Evolutionary conservation across 805 yeast species (phyloP).

Genomic region (Nakazawaea sp.): DNA sequence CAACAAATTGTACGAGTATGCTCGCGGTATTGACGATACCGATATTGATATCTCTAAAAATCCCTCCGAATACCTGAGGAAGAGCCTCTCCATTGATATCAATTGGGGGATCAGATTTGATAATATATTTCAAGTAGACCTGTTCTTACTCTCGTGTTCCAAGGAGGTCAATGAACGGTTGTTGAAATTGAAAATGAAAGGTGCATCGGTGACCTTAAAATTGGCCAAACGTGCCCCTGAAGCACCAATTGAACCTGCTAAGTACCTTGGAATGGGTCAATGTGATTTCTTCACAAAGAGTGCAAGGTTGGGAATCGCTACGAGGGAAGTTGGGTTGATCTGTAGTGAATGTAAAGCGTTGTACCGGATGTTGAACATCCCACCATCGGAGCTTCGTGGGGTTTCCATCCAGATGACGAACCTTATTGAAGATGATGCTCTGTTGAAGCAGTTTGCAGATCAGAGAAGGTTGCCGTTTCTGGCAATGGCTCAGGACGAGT

Average conservation of each 20-base stretch:
- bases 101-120: slow-evolving; percentile 86
- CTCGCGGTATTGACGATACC: slow-evolving; percentile 64
- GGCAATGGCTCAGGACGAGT: slow-evolving; percentile 13
- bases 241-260: slow-evolving; percentile 73
- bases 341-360: slow-evolving; percentile 53
- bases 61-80: slow-evolving; percentile 50
- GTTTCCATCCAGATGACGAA: slow-evolving; percentile 64
- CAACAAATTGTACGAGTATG: slow-evolving; percentile 46
- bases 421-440: slow-evolving; percentile 32
- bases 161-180: slow-evolving; percentile 55
- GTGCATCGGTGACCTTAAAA: slow-evolving; percentile 57
- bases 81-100: slow-evolving; percentile 80
- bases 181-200: slow-evolving; percentile 35
- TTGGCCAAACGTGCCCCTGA: slow-evolving; percentile 54
- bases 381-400: slow-evolving; percentile 70
- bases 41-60: slow-evolving; percentile 44
- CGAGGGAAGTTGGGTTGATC: slow-evolving; percentile 54
- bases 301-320: slow-evolving; percentile 51
- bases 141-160: slow-evolving; percentile 51
- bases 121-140: slow-evolving; percentile 51
- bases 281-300: slow-evolving; percentile 62
- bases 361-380: slow-evolving; percentile 48
- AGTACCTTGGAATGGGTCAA: slow-evolving; percentile 77
- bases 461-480: slow-evolving; percentile 29
- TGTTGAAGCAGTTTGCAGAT: slow-evolving; percentile 16